A percentile compares a stretch with the other conserved stretches of the same genome.
Evolutionary conservation across 2,329 filamentous ascomycete genomes (phyloP).

Genomic region (Mycosphaerella sp.): DNA sequence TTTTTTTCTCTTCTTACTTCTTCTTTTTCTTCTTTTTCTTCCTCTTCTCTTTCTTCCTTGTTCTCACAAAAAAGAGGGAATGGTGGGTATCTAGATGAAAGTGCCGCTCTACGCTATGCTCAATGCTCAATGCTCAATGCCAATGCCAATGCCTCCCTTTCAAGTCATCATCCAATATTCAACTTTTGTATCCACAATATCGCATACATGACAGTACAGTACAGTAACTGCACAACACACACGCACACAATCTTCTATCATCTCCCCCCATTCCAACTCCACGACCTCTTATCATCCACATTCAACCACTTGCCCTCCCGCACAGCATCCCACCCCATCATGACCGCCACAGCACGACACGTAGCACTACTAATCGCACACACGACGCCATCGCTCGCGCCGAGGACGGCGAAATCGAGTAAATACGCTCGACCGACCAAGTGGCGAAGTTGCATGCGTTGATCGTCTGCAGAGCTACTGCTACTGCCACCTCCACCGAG

Average conservation of each 20-base stretch:
- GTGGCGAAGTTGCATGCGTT: conserved; percentile 61
- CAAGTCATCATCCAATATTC: background rate
- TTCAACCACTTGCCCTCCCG: conserved; percentile 62
- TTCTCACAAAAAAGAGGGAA: too few species aligned
- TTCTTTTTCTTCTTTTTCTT: too few species aligned
- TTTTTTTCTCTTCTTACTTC: conserved; percentile 3
- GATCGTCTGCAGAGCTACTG: conserved; percentile 25
- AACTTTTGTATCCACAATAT: too few species aligned
- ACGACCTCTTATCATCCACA: conserved; percentile 57
- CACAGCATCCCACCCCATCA: conserved; percentile 77
- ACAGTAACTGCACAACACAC: too few species aligned
- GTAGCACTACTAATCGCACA: conserved; percentile 64
- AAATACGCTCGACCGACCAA: conserved; percentile 74
- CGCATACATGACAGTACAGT: too few species aligned
- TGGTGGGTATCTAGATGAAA: background rate
- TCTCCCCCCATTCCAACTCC: conserved; percentile 33
- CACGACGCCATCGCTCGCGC: conserved; percentile 61
- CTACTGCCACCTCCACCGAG: conserved; percentile 52
- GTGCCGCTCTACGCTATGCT: conserved; percentile 18
- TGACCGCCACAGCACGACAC: conserved; percentile 71
- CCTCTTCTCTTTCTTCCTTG: too few species aligned
- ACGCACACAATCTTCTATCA: background rate
- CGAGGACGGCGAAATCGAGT: conserved; percentile 70
- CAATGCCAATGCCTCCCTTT: background rate
- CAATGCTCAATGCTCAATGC: conserved; percentile 10